phyloP scores from a whole-genome alignment of 2,329 filamentous ascomycete species.

The Fusarium cyanostomum region DNA sequence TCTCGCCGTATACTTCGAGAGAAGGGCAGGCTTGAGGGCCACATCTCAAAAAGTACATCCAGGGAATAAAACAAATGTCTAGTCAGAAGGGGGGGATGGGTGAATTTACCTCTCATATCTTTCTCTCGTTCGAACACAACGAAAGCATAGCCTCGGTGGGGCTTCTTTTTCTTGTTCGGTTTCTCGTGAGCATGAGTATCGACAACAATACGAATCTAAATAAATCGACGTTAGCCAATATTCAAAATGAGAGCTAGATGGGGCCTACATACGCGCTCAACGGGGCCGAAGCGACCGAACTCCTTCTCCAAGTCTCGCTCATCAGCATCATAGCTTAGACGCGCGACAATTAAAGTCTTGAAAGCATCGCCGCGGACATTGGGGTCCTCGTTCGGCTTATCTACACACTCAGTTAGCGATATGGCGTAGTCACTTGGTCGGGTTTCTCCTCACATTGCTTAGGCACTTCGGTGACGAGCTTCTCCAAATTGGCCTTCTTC shows the following conservation, averaged over 20 bases:
- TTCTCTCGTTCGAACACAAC: conserved; percentile 97
- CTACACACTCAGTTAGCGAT: conserved; percentile 55
- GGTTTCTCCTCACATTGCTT: conserved; percentile 64
- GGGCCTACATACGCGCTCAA: conserved; percentile 77
- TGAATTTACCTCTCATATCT: conserved; percentile 95
- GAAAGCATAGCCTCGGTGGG: conserved; percentile 92
- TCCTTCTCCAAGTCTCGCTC: conserved; percentile 92
- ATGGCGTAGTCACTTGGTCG: not conserved
- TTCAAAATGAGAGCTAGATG: not conserved
- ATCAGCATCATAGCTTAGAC: conserved; percentile 88
- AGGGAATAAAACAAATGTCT: conserved; percentile 37
- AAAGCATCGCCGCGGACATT: conserved; percentile 94
- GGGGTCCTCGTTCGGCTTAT: conserved; percentile 83
- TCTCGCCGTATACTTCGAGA: conserved; percentile 57
- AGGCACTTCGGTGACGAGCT: conserved; percentile 70
- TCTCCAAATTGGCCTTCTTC: conserved; percentile 75
- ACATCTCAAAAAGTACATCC: conserved; percentile 47
- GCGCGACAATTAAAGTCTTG: conserved; percentile 92
- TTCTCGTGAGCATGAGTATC: conserved; percentile 76
- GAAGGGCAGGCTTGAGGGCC: conserved; percentile 56
- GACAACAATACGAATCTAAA: conserved; percentile 88
- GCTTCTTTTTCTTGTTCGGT: conserved; percentile 81
- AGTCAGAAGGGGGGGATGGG: conserved; percentile 45
- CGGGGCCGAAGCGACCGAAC: conserved; percentile 91
- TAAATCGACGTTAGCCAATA: conserved; percentile 26